Evolutionary conservation across 2,329 filamentous ascomycete genomes (phyloP), one percentile per base, ranked within the genome.

Genomic region (Penicillium capsulatum): DNA sequence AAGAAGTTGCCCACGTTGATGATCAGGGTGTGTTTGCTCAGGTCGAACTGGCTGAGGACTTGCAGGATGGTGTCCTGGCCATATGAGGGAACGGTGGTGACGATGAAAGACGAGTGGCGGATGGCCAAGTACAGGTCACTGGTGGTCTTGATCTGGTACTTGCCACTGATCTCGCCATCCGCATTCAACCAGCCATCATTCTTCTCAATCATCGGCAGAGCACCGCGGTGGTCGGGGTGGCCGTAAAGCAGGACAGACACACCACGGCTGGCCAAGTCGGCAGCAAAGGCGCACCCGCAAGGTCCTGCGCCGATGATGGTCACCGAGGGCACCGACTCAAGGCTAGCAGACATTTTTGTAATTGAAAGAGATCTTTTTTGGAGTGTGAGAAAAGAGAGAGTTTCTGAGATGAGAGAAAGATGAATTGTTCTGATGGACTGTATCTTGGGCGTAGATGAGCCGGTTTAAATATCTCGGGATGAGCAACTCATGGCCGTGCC

Each of bases 1-100:
- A 50, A 50, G 28, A 50, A 50, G 45, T 50, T 50, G 28, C 47
- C 47, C n/a, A 45, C 45, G 17, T 48, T 50, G 34, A 50, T 43
- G 19, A 50, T 44, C 22, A 50, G 39, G 17, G 38, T 48, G 33
- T 50, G 47, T 9, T 48, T 41, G 17, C 39, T 42, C 17, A 47
- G 29, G 36, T 50, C 38, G 17, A 44, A 42, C 31, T 41, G 47
- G 22, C 38, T 42, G 13, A 47, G 31, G 4, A 31, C 28, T 7
- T 22, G 28, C 31, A 45, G 22, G 24, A 45, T 45, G 15, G 33
- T 44, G 14, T 47, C 40, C 31, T 45, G 42, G 1, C 37, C 47
- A 14, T 41, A 45, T 5, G 41, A 43, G 27, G 44, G 46, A 3
- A 48, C 46, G 11, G 46, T 48, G 13, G 37, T 36, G 17, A 47